Conservation (phyloP, 164 flowering plant species). For the Magnolia changhungtana region DNA sequence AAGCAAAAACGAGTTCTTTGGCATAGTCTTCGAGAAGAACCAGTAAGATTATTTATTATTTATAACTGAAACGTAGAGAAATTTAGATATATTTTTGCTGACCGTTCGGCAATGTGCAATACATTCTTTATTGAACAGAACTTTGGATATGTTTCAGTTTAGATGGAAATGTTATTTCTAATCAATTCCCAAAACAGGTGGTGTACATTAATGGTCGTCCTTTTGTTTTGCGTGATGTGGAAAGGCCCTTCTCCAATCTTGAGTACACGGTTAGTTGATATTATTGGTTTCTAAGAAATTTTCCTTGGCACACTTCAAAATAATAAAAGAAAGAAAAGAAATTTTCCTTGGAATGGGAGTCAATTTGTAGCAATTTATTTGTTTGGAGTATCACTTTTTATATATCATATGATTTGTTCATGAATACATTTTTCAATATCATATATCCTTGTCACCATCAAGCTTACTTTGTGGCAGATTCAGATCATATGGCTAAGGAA, state of each 20-base stretch:
- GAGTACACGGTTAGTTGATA: slow-evolving; percentile 74
- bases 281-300: not conserved
- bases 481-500: not conserved
- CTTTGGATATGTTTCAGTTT: not conserved
- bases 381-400: not conserved
- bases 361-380: too few relatives aligned
- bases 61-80: not conserved
- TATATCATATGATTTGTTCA: too few relatives aligned
- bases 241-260: slow-evolving; percentile 90
- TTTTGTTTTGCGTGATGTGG: slow-evolving; percentile 95
- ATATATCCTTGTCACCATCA: not conserved
- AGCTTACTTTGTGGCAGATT: not conserved
- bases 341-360: not conserved
- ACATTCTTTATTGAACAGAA: not conserved
- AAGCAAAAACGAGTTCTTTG: slow-evolving; percentile 62
- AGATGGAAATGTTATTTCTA: slow-evolving; percentile 1
- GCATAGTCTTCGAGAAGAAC: slow-evolving; percentile 93
- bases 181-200: slow-evolving; percentile 43
- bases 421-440: not conserved
- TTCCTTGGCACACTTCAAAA: not conserved
- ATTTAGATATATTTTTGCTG: not conserved
- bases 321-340: too few relatives aligned
- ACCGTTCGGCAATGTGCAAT: not conserved
- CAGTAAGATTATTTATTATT: slow-evolving; percentile 38
- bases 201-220: slow-evolving; percentile 95